These are phyloP conservation scores for Tilletia caries DNA, from an alignment of 1,284 basidiomycete genomes.

Conservation along the genomic window DNA sequence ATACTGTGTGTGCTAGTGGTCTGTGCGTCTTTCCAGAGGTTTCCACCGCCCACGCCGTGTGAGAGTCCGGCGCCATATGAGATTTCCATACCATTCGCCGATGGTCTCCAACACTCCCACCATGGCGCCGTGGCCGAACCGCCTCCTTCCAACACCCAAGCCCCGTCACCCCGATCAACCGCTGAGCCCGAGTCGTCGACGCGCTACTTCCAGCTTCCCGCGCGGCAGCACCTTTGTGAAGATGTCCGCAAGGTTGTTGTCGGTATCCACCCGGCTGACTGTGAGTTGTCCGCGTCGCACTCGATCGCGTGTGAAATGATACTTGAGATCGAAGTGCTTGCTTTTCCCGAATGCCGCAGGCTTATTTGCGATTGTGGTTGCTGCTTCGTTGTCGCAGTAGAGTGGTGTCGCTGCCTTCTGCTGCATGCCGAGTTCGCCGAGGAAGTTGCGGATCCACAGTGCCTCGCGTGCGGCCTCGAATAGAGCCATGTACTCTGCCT, in stretches of 20 bases:
- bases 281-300: slow-evolving; percentile 21
- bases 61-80: no score
- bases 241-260: slow-evolving; percentile 27
- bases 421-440: slow-evolving; percentile 33
- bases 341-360: slow-evolving; percentile 28
- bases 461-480: slow-evolving; percentile 59
- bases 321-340: slow-evolving; percentile 50
- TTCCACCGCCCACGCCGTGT: no score
- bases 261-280: slow-evolving; percentile 27
- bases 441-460: slow-evolving; percentile 53
- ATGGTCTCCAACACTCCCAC: no score
- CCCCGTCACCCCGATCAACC: no score
- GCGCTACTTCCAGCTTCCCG: no score
- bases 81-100: no score
- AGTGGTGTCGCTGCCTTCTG: slow-evolving; percentile 25
- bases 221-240: slow-evolving; percentile 36
- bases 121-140: no score
- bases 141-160: no score
- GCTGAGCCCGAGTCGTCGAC: no score
- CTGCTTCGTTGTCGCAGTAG: slow-evolving; percentile 44
- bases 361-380: slow-evolving; percentile 35
- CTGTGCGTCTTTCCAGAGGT: no score
- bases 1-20: no score
- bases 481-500: slow-evolving; percentile 58
- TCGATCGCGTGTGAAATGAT: slow-evolving; percentile 44